A percentile compares a stretch with the other conserved stretches of the same genome.
These are phyloP conservation scores for Grigorovia jiainica DNA, from an alignment of 805 yeast species.

Conservation along the genomic window DNA sequence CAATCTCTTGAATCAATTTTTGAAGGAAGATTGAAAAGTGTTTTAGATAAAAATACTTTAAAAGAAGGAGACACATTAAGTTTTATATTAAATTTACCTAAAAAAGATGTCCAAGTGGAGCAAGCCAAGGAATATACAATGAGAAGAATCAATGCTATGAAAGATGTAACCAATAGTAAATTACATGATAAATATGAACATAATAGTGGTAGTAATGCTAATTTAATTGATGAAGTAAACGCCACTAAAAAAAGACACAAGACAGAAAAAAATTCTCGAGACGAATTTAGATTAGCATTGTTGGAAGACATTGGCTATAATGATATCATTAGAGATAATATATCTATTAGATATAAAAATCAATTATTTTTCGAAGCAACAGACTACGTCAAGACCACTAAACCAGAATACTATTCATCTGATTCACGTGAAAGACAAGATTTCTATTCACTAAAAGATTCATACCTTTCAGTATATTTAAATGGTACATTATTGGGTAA, in stretches of 20 bases:
- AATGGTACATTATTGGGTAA: slow-evolving; percentile 65
- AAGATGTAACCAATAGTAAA: slow-evolving; percentile 1
- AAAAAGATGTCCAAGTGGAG: slow-evolving; percentile 34
- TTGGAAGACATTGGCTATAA: slow-evolving; percentile 21
- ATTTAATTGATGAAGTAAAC: background rate
- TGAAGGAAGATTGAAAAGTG: slow-evolving; percentile 29
- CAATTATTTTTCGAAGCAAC: slow-evolving; percentile 75
- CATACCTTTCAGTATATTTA: slow-evolving; percentile 59
- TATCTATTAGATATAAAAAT: slow-evolving; percentile 74
- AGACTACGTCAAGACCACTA: slow-evolving; percentile 38
- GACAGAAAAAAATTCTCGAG: slow-evolving; percentile 8
- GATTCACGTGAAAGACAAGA: slow-evolving; percentile 28
- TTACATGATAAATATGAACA: background rate
- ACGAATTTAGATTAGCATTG: slow-evolving; percentile 25
- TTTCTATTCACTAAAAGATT: slow-evolving; percentile 34
- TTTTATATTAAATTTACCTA: slow-evolving; percentile 61
- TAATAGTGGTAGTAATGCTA: background rate
- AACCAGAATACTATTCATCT: slow-evolving; percentile 27
- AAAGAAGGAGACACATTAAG: slow-evolving; percentile 78
- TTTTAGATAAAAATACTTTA: slow-evolving; percentile 37
- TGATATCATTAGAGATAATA: slow-evolving; percentile 68
- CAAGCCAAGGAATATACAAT: slow-evolving; percentile 33
- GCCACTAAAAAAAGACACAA: slow-evolving; percentile 4
- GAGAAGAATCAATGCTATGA: slow-evolving; percentile 22
- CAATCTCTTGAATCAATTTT: slow-evolving; percentile 67